phyloP scores from a whole-genome alignment of 768 basidiomycete species.

The Mycena pura region DNA sequence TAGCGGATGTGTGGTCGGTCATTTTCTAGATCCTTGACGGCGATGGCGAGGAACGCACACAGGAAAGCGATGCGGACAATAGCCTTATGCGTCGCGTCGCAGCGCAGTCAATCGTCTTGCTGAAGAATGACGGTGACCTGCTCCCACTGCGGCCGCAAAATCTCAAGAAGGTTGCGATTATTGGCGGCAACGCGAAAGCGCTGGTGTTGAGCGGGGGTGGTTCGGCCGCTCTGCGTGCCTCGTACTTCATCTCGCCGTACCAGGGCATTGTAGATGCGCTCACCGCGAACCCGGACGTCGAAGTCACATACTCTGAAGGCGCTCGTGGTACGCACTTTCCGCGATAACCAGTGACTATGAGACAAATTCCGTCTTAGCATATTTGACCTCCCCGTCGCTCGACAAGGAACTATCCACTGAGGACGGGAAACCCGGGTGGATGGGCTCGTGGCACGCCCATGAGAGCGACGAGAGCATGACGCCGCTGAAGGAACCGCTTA shows the following conservation, averaged over 20 bases:
- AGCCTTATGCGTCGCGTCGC: conserved; percentile 71
- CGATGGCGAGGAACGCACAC: conserved; percentile 69
- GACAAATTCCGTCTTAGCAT: conserved; percentile 48
- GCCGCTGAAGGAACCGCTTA: conserved; percentile 48
- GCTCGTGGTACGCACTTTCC: conserved; percentile 57
- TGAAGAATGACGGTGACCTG: conserved; percentile 68
- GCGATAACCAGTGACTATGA: background rate
- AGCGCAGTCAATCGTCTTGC: conserved; percentile 71
- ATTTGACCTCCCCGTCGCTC: conserved; percentile 68
- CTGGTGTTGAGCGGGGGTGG: conserved; percentile 71
- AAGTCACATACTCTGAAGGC: conserved; percentile 73
- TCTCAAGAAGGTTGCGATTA: conserved; percentile 74
- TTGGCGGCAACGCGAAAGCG: conserved; percentile 77
- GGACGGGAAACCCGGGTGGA: conserved; percentile 71
- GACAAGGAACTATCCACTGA: conserved; percentile 69
- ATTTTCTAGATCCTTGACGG: conserved; percentile 65
- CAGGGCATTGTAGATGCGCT: conserved; percentile 75
- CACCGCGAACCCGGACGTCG: conserved; percentile 47
- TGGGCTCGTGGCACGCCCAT: conserved; percentile 66
- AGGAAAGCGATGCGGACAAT: conserved; percentile 67
- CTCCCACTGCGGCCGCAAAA: conserved; percentile 57
- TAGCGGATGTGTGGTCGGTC: background rate
- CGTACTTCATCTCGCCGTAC: conserved; percentile 79
- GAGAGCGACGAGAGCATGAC: conserved; percentile 62
- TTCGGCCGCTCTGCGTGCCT: conserved; percentile 73